Evolutionary conservation across 306 rosid genomes (phyloP), one percentile per base, ranked within the genome.

Genomic region (Trifolium fragiferum): DNA sequence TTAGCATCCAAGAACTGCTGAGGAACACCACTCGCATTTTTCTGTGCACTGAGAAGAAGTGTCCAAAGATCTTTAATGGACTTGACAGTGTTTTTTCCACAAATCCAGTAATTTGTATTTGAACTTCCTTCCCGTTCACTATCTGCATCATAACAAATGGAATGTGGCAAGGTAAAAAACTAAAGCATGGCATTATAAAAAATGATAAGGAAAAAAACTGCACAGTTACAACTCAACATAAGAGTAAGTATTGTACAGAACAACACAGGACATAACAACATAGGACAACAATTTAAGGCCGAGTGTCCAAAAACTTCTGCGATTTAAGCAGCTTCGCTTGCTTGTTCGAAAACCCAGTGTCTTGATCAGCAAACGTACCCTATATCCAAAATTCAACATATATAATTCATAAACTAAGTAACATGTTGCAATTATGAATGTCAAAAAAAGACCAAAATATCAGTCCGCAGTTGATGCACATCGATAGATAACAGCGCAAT

Each of bases 301-400:
- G n/a, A n/a, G n/a, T n/a, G n/a, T n/a, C n/a, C n/a, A n/a, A n/a
- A n/a, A n/a, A n/a, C 87, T 95, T 95, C 85, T 95, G 99, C 44
- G 99, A 90, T 51, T 95, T 95, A 82, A 95, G 3, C 78, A 95
- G 86, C 88, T 92, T 95, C 16, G 96, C 97, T 79, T 95, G 97
- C 89, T 95, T 95, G 80, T 95, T 95, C 40, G 99, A 95, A 82
- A 95, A 95, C 40, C 99, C 82, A 38, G 99, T 92, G 88, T 95
- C 99, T 80, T 95, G 99, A 76, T 90, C 99, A 20, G 99, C 97
- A 53, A 97, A 86, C 15, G 99, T 95, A 14, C 99, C 99, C 99
- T 95, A 49, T 3, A 79, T 21, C 65, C 60, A 76, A 43, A 72
- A 78, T 78, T 40, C 55, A 76, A 44, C 41, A 50, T 32, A 25